Evolutionary conservation across 805 yeast species (phyloP).

Genomic region (Candida boleticola): DNA sequence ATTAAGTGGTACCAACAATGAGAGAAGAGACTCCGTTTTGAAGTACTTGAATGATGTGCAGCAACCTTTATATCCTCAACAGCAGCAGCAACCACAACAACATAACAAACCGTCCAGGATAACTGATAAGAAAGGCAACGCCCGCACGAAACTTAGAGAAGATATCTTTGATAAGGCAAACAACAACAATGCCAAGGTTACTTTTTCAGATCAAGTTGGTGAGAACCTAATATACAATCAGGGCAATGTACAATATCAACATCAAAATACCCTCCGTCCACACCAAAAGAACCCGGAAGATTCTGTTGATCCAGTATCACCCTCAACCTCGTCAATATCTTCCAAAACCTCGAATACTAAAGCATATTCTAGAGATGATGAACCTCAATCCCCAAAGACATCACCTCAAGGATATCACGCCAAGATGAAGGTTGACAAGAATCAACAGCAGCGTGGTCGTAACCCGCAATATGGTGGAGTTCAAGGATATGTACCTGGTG

Average conservation of each 20-base stretch:
- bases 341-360: conserved; percentile 26
- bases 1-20: conserved; percentile 36
- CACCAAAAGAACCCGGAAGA: conserved; percentile 4
- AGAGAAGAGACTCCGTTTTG: conserved; percentile 38
- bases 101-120: conserved; percentile 7
- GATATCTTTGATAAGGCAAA: conserved; percentile 33
- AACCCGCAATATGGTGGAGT: not conserved
- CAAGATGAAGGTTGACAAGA: not conserved
- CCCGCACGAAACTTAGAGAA: conserved; percentile 29
- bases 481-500: not conserved
- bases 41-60: conserved; percentile 36
- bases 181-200: not conserved
- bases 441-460: not conserved
- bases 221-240: conserved; percentile 1
- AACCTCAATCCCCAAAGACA: conserved; percentile 41
- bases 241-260: conserved; percentile 1
- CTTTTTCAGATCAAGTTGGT: not conserved
- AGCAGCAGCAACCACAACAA: conserved; percentile 8
- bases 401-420: conserved; percentile 21
- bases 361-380: conserved; percentile 20
- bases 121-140: conserved; percentile 7
- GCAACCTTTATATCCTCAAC: conserved; percentile 4
- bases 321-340: conserved; percentile 33
- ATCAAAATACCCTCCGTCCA: conserved; percentile 6
- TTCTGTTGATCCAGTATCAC: conserved; percentile 23